Evolutionary conservation across 2,329 filamentous ascomycete species (phyloP).

Genomic region (Camptophora hylomeconis): DNA sequence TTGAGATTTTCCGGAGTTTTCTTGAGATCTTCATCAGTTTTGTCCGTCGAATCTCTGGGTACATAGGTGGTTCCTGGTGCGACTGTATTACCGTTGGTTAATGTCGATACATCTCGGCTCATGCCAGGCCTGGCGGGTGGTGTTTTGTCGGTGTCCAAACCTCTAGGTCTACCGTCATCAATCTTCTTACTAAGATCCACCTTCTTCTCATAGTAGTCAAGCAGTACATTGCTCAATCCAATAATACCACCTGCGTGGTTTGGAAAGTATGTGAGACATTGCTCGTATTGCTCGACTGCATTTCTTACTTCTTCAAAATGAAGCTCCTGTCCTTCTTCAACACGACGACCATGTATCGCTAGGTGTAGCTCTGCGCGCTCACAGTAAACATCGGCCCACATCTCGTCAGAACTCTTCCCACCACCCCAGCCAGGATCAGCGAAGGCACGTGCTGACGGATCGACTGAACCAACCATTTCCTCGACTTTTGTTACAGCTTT

Average conservation of each 20-base stretch:
- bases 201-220: conserved; percentile 63
- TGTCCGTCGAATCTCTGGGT: conserved; percentile 2
- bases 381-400: conserved; percentile 71
- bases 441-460: conserved; percentile 49
- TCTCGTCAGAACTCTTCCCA: conserved; percentile 66
- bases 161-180: conserved; percentile 11
- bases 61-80: conserved; percentile 3
- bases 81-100: conserved; percentile 5
- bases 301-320: conserved; percentile 38
- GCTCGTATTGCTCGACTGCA: conserved; percentile 68
- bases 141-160: conserved; percentile 2
- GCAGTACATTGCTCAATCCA: conserved; percentile 68
- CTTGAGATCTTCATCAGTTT: conserved; percentile 23
- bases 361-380: conserved; percentile 60
- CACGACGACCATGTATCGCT: conserved; percentile 36
- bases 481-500: conserved; percentile 64
- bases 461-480: conserved; percentile 47
- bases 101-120: conserved; percentile 18
- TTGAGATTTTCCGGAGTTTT: conserved; percentile 59
- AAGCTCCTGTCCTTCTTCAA: conserved; percentile 10
- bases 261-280: conserved; percentile 63
- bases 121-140: conserved; percentile 18
- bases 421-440: conserved; percentile 56
- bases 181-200: conserved; percentile 21
- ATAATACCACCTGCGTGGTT: conserved; percentile 73